Base-by-base conservation (phyloP, 495 filamentous ascomycete species). In the Mycothermus thermophilus region DNA sequence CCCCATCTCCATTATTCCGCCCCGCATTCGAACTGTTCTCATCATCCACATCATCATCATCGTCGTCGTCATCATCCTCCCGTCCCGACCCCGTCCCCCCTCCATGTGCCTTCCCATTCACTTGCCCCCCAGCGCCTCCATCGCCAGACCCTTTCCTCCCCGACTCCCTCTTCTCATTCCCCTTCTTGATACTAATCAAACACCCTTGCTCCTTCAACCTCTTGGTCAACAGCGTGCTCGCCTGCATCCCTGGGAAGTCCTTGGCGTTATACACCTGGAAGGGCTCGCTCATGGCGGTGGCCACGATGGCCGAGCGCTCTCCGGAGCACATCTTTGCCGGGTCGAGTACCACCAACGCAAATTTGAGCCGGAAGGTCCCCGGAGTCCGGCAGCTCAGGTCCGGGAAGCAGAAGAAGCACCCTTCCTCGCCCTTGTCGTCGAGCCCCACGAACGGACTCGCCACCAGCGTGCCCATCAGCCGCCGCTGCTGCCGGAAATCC, bases 181-280 rank as follows among this genome's bases (percentile, higher is more conserved):
- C 80, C 51, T 85, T 85, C 62, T 83, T 85, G 35, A 83, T 80
- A 34, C 76, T 75, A 43, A 85, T 83, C 24, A 80, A 64, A 41
- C 79, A 79, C 18, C 80, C 80, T 58, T 85, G 80, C 44, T 73
- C 62, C 52, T 82, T 80, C 34, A 85, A 56, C 19, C 68, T 61
- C 52, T 78, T 79, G 17, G 79, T 80, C 21, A 85, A 50, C 15
- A 64, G 57, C 16, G 76, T 80, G 50, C 75, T 80, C 0, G 77
- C 75, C 35, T 75, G 64, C 90, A 96, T 94, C 6, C 90, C 88
- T 0, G 84, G 83, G 43, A 96, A 96, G 54, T 95, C 88, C 52
- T 95, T 95, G n/a, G 88, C 85, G 13, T 83, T 84, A 54, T 78
- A 94, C 14, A 95, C 90, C 15, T 77, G 75, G 51, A 96, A 95